Conservation (phyloP, 345 rosid genomes). For the Boechera retrofracta region DNA sequence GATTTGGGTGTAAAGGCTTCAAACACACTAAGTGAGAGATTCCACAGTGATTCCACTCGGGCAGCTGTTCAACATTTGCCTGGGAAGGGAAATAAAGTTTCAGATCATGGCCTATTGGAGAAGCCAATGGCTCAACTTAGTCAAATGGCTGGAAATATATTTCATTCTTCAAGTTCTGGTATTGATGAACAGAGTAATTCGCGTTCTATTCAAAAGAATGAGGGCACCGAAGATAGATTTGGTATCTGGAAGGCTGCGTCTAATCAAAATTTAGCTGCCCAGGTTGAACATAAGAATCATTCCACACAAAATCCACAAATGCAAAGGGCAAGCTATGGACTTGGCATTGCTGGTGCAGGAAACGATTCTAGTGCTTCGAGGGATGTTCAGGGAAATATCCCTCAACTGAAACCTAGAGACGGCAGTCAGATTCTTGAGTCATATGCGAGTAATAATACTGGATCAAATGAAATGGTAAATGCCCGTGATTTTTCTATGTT, state of each 20-base stretch:
- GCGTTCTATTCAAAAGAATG: conserved; percentile 50
- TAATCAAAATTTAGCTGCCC: conserved; percentile 49
- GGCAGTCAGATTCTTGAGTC: conserved; percentile 57
- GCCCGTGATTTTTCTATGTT: conserved; percentile 52
- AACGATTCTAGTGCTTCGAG: conserved; percentile 46
- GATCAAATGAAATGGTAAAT: conserved; percentile 53
- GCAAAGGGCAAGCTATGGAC: conserved; percentile 50
- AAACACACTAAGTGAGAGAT: conserved; percentile 46
- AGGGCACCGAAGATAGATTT: conserved; percentile 50
- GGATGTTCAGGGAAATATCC: conserved; percentile 49
- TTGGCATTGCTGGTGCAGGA: conserved; percentile 44
- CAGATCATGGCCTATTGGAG: conserved; percentile 52
- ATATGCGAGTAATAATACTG: conserved; percentile 50
- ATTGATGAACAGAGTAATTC: conserved; percentile 45
- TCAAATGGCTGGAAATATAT: conserved; percentile 51
- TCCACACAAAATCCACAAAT: conserved; percentile 47
- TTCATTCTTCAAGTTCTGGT: conserved; percentile 51
- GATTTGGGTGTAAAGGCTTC: conserved; percentile 36
- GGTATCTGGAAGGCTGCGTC: conserved; percentile 54
- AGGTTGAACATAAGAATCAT: conserved; percentile 48
- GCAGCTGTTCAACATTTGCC: conserved; percentile 47
- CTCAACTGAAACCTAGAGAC: conserved; percentile 48
- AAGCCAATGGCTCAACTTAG: conserved; percentile 54
- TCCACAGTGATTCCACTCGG: conserved; percentile 52
- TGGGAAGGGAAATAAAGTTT: conserved; percentile 52